phyloP scores from a whole-genome alignment of 2,329 filamentous ascomycete genomes.

The Colletotrichum tabaci region DNA sequence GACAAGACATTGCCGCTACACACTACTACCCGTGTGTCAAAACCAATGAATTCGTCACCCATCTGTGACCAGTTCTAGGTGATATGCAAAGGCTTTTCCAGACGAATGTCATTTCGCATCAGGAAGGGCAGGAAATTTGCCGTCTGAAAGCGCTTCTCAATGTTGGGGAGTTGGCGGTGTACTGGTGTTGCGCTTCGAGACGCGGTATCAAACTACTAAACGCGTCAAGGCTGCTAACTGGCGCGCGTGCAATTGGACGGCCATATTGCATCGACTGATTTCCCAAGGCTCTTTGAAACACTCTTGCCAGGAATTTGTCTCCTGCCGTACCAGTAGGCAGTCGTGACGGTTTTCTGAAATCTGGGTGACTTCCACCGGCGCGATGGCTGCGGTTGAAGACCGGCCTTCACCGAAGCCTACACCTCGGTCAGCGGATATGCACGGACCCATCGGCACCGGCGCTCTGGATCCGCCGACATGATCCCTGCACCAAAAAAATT shows the following conservation, averaged over 20 bases:
- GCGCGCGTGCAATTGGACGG: not conserved
- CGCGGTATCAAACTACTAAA: constrained; percentile 31
- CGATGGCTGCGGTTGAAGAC: constrained; percentile 8
- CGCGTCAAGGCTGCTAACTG: constrained; percentile 18
- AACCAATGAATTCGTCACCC: constrained; percentile 5
- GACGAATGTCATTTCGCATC: not conserved
- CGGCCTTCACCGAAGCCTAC: constrained; percentile 19
- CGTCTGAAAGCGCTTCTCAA: constrained; percentile 7
- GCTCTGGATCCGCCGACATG: constrained; percentile 38
- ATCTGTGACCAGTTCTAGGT: not conserved
- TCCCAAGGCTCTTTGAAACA: too few species aligned
- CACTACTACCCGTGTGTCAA: constrained; percentile 15
- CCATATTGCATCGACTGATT: not conserved
- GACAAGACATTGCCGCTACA: constrained; percentile 17
- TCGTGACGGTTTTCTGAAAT: not conserved
- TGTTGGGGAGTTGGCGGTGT: not conserved
- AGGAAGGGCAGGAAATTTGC: not conserved
- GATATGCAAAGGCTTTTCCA: too few species aligned
- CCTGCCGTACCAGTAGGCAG: not conserved
- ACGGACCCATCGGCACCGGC: constrained; percentile 37
- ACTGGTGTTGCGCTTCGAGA: constrained; percentile 12
- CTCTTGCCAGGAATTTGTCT: too few species aligned
- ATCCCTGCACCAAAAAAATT: constrained; percentile 41
- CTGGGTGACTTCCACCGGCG: not conserved
- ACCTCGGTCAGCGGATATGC: constrained; percentile 12